Conservation (phyloP, 2,329 filamentous ascomycete species). For the Curvularia eragrostidis region DNA sequence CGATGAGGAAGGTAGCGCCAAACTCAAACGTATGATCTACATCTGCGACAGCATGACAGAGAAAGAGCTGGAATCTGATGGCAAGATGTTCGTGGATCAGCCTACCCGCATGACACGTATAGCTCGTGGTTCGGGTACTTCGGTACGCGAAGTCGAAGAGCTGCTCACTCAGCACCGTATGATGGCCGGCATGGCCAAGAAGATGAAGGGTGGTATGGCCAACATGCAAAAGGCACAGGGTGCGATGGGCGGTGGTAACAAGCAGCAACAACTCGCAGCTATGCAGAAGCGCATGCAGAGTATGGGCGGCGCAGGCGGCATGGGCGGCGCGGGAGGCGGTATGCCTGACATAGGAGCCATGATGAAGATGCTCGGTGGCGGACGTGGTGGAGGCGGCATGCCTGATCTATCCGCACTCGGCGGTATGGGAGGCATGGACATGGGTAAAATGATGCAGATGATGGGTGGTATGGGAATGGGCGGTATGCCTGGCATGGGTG, state of each 20-base stretch:
- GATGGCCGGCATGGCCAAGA: conserved; percentile 99
- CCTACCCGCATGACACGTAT: conserved; percentile 92
- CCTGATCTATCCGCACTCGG: conserved; percentile 67
- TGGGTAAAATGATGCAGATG: conserved; percentile 47
- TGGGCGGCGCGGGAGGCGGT: conserved; percentile 58
- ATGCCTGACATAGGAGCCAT: conserved; percentile 86
- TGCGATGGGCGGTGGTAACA: conserved; percentile 88
- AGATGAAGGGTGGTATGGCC: conserved; percentile 97
- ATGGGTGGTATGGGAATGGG: conserved; percentile 32
- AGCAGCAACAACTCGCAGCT: conserved; percentile 89
- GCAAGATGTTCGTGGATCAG: conserved; percentile 91
- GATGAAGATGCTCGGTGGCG: conserved; percentile 89
- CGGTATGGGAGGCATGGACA: conserved; percentile 58
- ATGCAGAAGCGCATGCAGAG: conserved; percentile 96
- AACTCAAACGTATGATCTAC: conserved; percentile 98
- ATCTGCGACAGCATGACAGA: conserved; percentile 98
- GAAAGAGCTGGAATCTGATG: conserved; percentile 93
- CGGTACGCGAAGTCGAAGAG: conserved; percentile 92
- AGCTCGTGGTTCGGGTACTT: conserved; percentile 87
- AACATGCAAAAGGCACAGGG: conserved; percentile 95
- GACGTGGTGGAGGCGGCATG: conserved; percentile 69
- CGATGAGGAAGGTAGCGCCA: conserved; percentile 91
- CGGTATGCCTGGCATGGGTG: conserved; percentile 40
- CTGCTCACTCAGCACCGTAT: conserved; percentile 96
- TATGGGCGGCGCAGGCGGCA: conserved; percentile 78